Base-by-base conservation (phyloP, 768 basidiomycete species). In the Fomitopsis serialis region DNA sequence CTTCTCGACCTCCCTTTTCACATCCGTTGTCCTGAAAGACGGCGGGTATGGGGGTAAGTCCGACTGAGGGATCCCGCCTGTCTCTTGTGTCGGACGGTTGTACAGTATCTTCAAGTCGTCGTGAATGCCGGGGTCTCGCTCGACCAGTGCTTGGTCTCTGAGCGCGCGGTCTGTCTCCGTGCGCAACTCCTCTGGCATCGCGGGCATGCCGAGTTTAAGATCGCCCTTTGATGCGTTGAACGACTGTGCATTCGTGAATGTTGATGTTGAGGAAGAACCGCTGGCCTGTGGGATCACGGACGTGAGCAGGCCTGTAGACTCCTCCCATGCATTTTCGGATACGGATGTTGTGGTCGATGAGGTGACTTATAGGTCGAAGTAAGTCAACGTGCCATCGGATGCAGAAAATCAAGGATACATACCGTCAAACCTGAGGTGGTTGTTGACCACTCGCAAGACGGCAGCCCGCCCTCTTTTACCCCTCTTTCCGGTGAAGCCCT, bases 381-480 rank as follows among this genome's bases (percentile, higher is more conserved):
- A 69, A 12, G 8, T 23, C 10, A 53, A 35, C n/a, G 24, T n/a
- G 17, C 53, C 45, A 51, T 35, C 23, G 23, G 34, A 13, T 35
- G 36, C 50, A 54, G 22, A 22, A 40, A 19, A 21, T 35, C 15
- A 46, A 42, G 52, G 27, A 29, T 51, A 62, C 66, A 74, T 71
- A 95, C 95, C 91, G 62, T 95, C 88, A 58, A 98, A 91, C 37
- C 84, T 82, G 34, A 99, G 76, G 64, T 94, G 87, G 66, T 93
- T 95, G 66, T 97, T 97, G 22, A 99, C 87, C 35, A 98, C 92
- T 42, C 87, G 83, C 82, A 98, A 87, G 42, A 98, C 87, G 10
- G 92, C 82, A 48, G 92, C 86, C 61, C 97, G 78, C 5, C 93
- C 92, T 55, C 94, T 75, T 63, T 87, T 85, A 19, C 91, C 92